Evolutionary conservation across 2,329 filamentous ascomycete genomes (phyloP), one percentile per base, ranked within the genome.

Genomic region (Penicillium crustosum): DNA sequence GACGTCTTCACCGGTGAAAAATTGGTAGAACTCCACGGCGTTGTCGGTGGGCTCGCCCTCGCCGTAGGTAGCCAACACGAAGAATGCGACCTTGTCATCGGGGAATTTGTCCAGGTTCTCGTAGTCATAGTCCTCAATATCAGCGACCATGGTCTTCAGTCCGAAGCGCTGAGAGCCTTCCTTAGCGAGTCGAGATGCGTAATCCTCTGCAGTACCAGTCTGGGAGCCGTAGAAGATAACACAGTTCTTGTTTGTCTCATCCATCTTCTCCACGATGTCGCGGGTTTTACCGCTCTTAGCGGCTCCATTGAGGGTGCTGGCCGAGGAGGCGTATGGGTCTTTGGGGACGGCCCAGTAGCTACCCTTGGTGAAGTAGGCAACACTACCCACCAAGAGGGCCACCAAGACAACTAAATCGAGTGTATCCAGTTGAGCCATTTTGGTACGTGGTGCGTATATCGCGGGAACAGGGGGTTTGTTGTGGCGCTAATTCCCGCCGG

Each of bases 21-120:
- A 97, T 75, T 99, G 94, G 80, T 96, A 97, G 80, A 99, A 99
- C 68, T 99, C 94, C 62, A 97, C 94, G 7, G 95, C 94, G 73
- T 99, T 99, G 72, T 99, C 94, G 33, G 95, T 99, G 44, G 94
- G 94, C 78, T 99, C 95, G 62, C 94, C 94, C 82, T 99, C 94
- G 65, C 94, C 94, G 70, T 99, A 99, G 36, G 95, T 99, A 52
- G 94, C 94, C 62, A 99, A 84, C 59, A 99, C 89, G 73, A 99
- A 99, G 81, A 99, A 89, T 68, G 89, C 90, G 52, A 99, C 78
- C 79, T 97, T 96, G 77, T 97, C 93, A 64, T 87, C 86, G 44
- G 93, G 90, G 68, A 97, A 86, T 55, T 86, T 82, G 76, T 99
- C 93, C 62, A 99, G 83, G 70, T 93, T 97, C 53, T 97, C 93